Base-by-base conservation (phyloP, 2,329 filamentous ascomycete species). In the Diaporthe citrichinensis region DNA sequence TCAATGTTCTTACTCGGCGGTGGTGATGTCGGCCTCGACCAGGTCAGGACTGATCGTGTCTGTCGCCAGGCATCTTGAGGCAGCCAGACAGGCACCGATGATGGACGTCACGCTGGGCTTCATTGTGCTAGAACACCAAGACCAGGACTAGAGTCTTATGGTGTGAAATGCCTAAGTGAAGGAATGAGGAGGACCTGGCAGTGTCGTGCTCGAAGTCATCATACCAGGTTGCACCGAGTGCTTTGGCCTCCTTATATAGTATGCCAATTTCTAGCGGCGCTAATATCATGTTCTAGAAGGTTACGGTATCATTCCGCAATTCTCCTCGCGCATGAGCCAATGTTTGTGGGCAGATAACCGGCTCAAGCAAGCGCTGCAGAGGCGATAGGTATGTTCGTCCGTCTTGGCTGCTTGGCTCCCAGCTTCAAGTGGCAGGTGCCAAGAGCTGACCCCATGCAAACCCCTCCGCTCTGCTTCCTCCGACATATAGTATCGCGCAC, bases 1-100 rank as follows among this genome's bases (percentile, higher is more conserved):
- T 49, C 34, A 59, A 1, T 51, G 17, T 25, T 9, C 84, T 77
- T 59, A 86, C 85, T 84, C 81, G 72, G 81, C 79, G 57, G 81
- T 83, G 41, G 79, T 81, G 77, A 87, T 85, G 73, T 86, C 85
- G 23, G 82, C 82, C 71, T 84, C 86, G 46, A 84, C 78, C 79
- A 83, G 84, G 76, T 86, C 84, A 34, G 83, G 81, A 1, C 83
- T 86, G 57, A 87, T 78, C 9, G 79, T 77, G 74, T 84, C 80
- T 34, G 76, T 82, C n/a, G 83, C 84, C 49, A 69, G 34, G 15
- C 65, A 69, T 51, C 14, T 41, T 10, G 65, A 69, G 34, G 49
- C 65, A 2, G 65, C 65, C 23, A 69, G 34, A 34, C 65, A 69
- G 36, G n/a, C 65, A 14, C 46, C 46, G 10, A 69, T 28, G 34